phyloP scores from a whole-genome alignment of 2,329 filamentous ascomycete genomes.

The Cladosporium austrohemisphaericum region DNA sequence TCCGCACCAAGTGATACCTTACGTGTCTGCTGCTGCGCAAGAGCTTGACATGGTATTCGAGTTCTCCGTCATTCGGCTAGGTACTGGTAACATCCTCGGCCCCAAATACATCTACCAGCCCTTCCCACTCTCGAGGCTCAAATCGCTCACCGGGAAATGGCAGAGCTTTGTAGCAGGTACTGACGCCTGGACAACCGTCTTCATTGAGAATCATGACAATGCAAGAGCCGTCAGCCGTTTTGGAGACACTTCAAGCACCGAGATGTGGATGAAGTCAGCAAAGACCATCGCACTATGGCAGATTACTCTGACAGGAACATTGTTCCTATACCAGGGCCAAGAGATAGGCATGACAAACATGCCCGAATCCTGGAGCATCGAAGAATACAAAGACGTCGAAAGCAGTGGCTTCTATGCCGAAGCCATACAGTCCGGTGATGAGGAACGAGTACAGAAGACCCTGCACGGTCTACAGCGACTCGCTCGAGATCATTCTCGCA shows the following conservation, averaged over 20 bases:
- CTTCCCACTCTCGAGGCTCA: conserved; percentile 13
- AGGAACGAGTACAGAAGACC: conserved; percentile 42
- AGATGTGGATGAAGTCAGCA: conserved; percentile 39
- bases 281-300: conserved; percentile 60
- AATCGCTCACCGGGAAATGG: conserved; percentile 18
- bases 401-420: conserved; percentile 42
- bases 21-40: conserved; percentile 50
- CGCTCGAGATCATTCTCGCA: conserved; percentile 65
- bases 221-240: conserved; percentile 55
- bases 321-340: conserved; percentile 68
- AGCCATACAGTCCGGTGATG: conserved; percentile 25
- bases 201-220: conserved; percentile 65
- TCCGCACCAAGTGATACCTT: conserved; percentile 48
- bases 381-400: conserved; percentile 64
- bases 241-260: conserved; percentile 41
- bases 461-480: conserved; percentile 54
- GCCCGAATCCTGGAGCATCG: conserved; percentile 57
- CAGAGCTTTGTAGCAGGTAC: conserved; percentile 52
- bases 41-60: conserved; percentile 72
- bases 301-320: conserved; percentile 57
- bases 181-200: conserved; percentile 62
- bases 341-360: conserved; percentile 66
- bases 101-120: conserved; percentile 23
- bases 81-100: conserved; percentile 22
- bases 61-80: conserved; percentile 59